Percentiles rank a stretch among this genome's conserved stretches.
phyloP scores from a whole-genome alignment of 2,329 filamentous ascomycete species.

The Sarocladiaceae sp. region DNA sequence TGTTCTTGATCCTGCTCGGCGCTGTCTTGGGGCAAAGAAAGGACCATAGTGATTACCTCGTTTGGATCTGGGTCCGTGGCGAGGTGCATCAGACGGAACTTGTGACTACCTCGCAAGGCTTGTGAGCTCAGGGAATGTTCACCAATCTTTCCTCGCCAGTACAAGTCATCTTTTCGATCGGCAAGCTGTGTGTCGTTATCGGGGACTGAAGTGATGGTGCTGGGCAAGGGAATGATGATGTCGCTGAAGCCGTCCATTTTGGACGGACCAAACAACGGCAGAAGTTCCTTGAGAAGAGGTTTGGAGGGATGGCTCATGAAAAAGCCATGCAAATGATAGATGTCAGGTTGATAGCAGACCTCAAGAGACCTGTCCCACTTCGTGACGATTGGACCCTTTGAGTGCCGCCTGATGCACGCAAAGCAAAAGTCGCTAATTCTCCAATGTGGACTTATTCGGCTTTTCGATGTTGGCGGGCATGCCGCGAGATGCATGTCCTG shows the following conservation, averaged over 20 bases:
- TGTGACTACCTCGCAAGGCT: slow-evolving; percentile 62
- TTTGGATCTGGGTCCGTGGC: slow-evolving; percentile 51
- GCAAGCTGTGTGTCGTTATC: slow-evolving; percentile 44
- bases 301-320: slow-evolving; percentile 61
- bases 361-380: slow-evolving; percentile 63
- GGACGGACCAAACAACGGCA: slow-evolving; percentile 72
- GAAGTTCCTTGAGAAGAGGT: slow-evolving; percentile 58
- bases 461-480: slow-evolving; percentile 60
- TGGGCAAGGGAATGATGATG: slow-evolving; percentile 64
- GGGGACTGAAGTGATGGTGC: slow-evolving; percentile 37
- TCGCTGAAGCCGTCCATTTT: slow-evolving; percentile 71
- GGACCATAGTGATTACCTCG: slow-evolving; percentile 50
- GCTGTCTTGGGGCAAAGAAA: slow-evolving; percentile 37
- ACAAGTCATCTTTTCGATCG: slow-evolving; percentile 60
- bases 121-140: slow-evolving; percentile 43
- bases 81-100: slow-evolving; percentile 68
- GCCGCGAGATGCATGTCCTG: slow-evolving; percentile 41
- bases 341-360: slow-evolving; percentile 73
- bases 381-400: slow-evolving; percentile 60
- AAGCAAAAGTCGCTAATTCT: slow-evolving; percentile 61
- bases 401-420: slow-evolving; percentile 59
- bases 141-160: slow-evolving; percentile 70
- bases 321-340: slow-evolving; percentile 70
- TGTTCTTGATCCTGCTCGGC: slow-evolving; percentile 12
- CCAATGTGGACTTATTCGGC: slow-evolving; percentile 57